Evolutionary conservation across 1,284 basidiomycete genomes (phyloP), one percentile per base, ranked within the genome.

Genomic region (Leccinum ponderosum): DNA sequence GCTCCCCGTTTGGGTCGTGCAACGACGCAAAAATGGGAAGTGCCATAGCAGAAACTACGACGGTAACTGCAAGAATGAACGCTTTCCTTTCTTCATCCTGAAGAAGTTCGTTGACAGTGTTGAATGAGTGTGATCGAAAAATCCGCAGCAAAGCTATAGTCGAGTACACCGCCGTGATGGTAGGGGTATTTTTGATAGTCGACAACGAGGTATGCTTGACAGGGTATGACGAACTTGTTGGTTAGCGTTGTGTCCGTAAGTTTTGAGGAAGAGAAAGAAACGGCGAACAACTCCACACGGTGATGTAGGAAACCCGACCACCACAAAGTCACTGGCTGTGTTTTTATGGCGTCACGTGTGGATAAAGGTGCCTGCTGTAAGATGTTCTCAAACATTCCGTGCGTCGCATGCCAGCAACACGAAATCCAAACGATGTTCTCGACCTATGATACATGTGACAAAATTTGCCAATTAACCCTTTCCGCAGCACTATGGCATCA

Each of bases 21-120:
- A 59, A 63, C 33, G 68, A 68, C 22, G 69, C 72, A 59, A 69
- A 59, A 42, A 67, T 65, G 55, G 71, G 71, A 60, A 75, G 62
- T 17, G 75, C 59, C 52, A 73, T 42, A 58, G 67, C 73, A 47
- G 71, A 74, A 9, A 69, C 64, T 33, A 68, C 64, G 53, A 66
- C 54, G 50, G 73, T 68, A 33, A 80, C 29, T 29, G 50, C 33
- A 73, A 53, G 48, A 80, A 62, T 53, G 68, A 69, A 31, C 64
- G 68, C 17, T 58, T 62, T 55, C 68, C 33, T 57, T 56, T 64
- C 68, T 66, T 76, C 72, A 76, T 76, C 56, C 25, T 61, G 59
- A 52, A 53, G 33, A 53, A 22, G 12, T 59, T 55, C 33, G 37
- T 55, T 62, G 52, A 56, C 39, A 53, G 39, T 58, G 53, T 42